Evolutionary conservation across 371 early-diverging fungal genomes (phyloP), one percentile per base, ranked within the genome.

Genomic region (Apophysomyces trapeziformis): DNA sequence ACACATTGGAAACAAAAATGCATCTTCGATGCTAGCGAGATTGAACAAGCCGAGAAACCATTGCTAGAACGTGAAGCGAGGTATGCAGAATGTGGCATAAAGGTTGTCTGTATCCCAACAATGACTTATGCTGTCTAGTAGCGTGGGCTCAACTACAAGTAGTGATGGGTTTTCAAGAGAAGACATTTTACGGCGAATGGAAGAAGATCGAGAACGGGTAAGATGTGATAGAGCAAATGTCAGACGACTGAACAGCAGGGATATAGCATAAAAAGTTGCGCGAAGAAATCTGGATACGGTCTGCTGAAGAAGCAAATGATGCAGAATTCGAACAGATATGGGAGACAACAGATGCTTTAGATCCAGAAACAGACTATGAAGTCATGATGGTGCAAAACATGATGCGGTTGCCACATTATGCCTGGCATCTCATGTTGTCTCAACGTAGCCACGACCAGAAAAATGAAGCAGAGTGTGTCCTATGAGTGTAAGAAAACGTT

Each of bases 141-240:
- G 54, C 44, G 21, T 21, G 8, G 35, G 26, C 35, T 18, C 8
- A 39, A 13, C 26, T 38, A 16, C 16, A 58, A 65, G 13, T 63
- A 58, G 39, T 18, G 80, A 82, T 44, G 78, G 80, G 60, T 78
- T 87, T 69, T 73, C 84, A 14, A 85, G 82, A 62, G 78, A 85
- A 56, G 92, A 93, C 50, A 90, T 93, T 14, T 57, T 91, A 61
- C 78, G 83, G 47, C 83, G 92, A 36, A 92, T 93, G 78, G 93
- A 93, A 64, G 92, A 93, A 68, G 93, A 93, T 65, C 79, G 93
- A 61, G 92, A 93, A 68, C 79, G 91, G 65, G 82, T 82, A 73
- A 71, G 68, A 41, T 21, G 16, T 32, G 7, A 26, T 38, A 57
- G 36, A 60, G 16, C 37, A 16, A 38, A 39, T 6, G 6, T 26